Conservation (phyloP, 345 rosid species). For the Diplotaxis tenuifolia region DNA sequence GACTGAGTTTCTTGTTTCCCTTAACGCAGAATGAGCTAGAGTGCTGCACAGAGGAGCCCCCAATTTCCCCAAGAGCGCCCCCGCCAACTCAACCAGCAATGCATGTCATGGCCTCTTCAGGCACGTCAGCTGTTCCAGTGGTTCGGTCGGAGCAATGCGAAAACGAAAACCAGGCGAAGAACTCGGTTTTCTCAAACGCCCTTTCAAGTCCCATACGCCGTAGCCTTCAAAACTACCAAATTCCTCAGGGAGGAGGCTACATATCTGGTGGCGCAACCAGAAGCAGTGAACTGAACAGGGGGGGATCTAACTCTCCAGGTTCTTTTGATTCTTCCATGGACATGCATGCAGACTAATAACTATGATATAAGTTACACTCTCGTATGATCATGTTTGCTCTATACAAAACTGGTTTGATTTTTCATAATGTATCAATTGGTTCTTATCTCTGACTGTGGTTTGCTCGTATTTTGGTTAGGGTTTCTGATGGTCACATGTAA, state of each 20-base stretch:
- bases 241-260: slow-evolving; percentile 69
- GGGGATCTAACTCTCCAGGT: slow-evolving; percentile 59
- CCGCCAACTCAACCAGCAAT: slow-evolving; percentile 43
- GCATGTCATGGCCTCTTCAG: slow-evolving; percentile 54
- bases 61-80: slow-evolving; percentile 66
- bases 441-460: slow-evolving; percentile 23
- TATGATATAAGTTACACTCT: slow-evolving; percentile 1
- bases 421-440: slow-evolving; percentile 27
- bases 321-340: slow-evolving; percentile 89
- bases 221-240: slow-evolving; percentile 71
- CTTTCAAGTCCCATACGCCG: slow-evolving; percentile 69
- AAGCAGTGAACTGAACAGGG: slow-evolving; percentile 51
- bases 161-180: slow-evolving; percentile 77
- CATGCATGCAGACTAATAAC: slow-evolving; percentile 60
- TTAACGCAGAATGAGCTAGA: slow-evolving; percentile 53
- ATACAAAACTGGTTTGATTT: slow-evolving; percentile 27
- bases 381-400: slow-evolving; percentile 26
- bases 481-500: slow-evolving; percentile 30
- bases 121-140: slow-evolving; percentile 49
- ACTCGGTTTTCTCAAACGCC: slow-evolving; percentile 78
- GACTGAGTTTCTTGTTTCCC: slow-evolving; percentile 9
- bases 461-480: slow-evolving; percentile 16
- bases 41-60: slow-evolving; percentile 50
- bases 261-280: slow-evolving; percentile 44
- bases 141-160: slow-evolving; percentile 58